Evolutionary conservation across 2,329 filamentous ascomycete species (phyloP).

Genomic region (Arthrobotrys megalospora): DNA sequence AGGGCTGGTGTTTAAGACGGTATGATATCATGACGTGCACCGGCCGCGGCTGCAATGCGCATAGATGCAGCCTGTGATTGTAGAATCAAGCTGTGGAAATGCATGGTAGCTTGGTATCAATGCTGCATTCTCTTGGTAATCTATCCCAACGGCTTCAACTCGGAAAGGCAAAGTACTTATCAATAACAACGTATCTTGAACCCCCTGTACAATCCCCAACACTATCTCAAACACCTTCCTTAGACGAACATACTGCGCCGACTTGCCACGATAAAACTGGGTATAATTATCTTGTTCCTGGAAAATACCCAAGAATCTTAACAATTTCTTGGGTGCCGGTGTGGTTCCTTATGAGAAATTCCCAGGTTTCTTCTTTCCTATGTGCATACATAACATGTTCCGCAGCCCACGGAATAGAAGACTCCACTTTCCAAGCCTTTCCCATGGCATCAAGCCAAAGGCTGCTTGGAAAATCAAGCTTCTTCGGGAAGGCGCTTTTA

Average conservation of each 20-base stretch:
- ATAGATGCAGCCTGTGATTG: neutral
- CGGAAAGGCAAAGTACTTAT: neutral
- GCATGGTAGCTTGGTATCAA: neutral
- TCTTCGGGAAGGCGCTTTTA: slow-evolving; percentile 41
- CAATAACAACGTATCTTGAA: no score
- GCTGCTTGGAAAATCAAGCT: slow-evolving; percentile 34
- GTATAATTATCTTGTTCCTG: neutral
- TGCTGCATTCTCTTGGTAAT: neutral
- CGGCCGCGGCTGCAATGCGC: neutral
- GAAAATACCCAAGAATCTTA: slow-evolving; percentile 16
- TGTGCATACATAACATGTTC: no score
- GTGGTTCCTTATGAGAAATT: neutral
- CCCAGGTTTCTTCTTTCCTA: slow-evolving; percentile 17
- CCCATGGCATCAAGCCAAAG: neutral
- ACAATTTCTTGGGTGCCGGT: slow-evolving; percentile 10
- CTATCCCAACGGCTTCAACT: neutral
- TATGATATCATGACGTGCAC: neutral
- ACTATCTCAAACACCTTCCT: slow-evolving; percentile 1
- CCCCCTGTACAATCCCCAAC: no score
- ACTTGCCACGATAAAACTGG: neutral
- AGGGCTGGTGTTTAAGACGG: neutral
- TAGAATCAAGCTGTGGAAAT: neutral
- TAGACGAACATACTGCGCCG: neutral
- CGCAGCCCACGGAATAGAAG: no score
- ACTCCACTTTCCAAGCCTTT: slow-evolving; percentile 6